Conservation (phyloP, 768 basidiomycete genomes). For the Lentinula aciculospora region DNA sequence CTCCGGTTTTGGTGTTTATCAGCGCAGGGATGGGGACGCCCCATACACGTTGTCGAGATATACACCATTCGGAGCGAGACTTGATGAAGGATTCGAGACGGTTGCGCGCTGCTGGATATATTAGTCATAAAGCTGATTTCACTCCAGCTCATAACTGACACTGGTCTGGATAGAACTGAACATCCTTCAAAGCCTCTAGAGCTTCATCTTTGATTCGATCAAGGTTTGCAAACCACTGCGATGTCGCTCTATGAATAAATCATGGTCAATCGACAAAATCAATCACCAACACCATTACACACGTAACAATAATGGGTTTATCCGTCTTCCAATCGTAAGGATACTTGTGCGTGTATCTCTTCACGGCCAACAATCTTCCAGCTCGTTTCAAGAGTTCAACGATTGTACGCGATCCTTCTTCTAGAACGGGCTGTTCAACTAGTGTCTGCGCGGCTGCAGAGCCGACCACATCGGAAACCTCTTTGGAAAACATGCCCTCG, state of each 20-base stretch:
- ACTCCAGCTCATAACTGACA: conserved; percentile 39
- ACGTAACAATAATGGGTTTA: conserved; percentile 89
- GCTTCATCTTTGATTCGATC: conserved; percentile 79
- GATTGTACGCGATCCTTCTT: conserved; percentile 63
- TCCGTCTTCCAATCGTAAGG: conserved; percentile 98
- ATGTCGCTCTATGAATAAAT: conserved; percentile 63
- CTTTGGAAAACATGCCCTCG: conserved; percentile 62
- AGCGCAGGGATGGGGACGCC: conserved; percentile 94
- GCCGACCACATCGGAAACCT: conserved; percentile 56
- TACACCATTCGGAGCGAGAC: conserved; percentile 96
- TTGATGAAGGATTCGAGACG: conserved; percentile 85
- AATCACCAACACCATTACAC: conserved; percentile 17
- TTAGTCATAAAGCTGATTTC: not conserved
- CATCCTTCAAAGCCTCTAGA: conserved; percentile 57
- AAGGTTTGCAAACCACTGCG: conserved; percentile 96
- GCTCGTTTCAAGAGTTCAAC: conserved; percentile 54
- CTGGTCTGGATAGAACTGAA: conserved; percentile 68
- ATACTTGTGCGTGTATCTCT: conserved; percentile 80
- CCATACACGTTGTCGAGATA: conserved; percentile 96
- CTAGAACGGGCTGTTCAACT: conserved; percentile 66
- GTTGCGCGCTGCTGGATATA: conserved; percentile 55
- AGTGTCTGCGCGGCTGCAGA: conserved; percentile 37
- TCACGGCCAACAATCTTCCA: conserved; percentile 57
- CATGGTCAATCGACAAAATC: not conserved
- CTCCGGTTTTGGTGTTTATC: conserved; percentile 56